Percentiles rank a stretch among this genome's conserved stretches.
These are phyloP conservation scores for Talaromyces marneffei DNA, from an alignment of 2,329 filamentous ascomycete genomes.

Conservation along the genomic window DNA sequence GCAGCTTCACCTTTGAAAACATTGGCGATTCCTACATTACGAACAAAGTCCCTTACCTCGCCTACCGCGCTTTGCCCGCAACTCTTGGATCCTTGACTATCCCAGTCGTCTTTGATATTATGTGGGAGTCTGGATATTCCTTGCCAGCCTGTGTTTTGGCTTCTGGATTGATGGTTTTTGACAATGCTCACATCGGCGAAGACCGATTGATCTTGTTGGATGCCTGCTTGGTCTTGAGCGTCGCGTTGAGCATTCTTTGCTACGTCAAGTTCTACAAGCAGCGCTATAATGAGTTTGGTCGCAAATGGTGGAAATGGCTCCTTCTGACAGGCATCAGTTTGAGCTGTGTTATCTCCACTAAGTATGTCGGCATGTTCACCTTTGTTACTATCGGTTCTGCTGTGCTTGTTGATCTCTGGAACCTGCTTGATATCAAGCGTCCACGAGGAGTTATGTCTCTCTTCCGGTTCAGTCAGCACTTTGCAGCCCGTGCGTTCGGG, in stretches of 20 bases:
- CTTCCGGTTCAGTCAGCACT: constrained; percentile 79
- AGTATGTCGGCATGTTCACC: constrained; percentile 94
- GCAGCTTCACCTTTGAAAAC: constrained; percentile 96
- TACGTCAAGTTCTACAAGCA: constrained; percentile 99
- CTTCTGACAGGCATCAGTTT: constrained; percentile 88
- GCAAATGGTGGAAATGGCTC: constrained; percentile 99
- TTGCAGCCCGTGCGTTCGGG: constrained; percentile 76
- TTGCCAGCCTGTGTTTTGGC: constrained; percentile 86
- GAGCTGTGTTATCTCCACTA: constrained; percentile 96
- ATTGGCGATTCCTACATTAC: constrained; percentile 97
- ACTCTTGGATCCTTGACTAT: constrained; percentile 88
- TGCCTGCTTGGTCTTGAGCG: constrained; percentile 87
- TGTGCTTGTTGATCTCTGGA: constrained; percentile 91
- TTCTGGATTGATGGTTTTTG: constrained; percentile 79
- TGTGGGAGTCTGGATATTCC: constrained; percentile 99
- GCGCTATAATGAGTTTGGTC: constrained; percentile 77
- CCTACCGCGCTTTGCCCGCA: constrained; percentile 88
- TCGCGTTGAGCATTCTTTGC: constrained; percentile 87
- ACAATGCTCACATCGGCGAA: constrained; percentile 97
- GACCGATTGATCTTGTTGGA: constrained; percentile 92
- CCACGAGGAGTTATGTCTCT: constrained; percentile 74
- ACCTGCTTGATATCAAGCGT: constrained; percentile 82
- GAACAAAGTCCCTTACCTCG: constrained; percentile 96
- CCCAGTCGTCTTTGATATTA: constrained; percentile 89
- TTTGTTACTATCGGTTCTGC: constrained; percentile 96